Base-by-base conservation (phyloP, 176 grass and related monocot species). In the Musa beccarii region DNA sequence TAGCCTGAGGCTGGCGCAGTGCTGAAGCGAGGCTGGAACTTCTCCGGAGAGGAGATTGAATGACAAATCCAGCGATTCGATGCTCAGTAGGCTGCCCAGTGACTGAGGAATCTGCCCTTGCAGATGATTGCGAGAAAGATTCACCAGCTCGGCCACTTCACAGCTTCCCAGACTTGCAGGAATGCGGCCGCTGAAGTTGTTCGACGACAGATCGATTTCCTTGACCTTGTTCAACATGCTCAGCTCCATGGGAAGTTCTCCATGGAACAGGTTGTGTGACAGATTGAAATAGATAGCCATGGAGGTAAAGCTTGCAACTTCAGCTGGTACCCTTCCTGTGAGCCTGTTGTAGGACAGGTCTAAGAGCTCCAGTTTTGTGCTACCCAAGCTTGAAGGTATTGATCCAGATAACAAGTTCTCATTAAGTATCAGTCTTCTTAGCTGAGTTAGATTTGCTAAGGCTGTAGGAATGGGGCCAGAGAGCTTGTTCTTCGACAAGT, bases 401-500 rank as follows among this genome's bases (percentile, higher is more conserved):
- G 10, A 16, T 12, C 65, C 79, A 51, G 59, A 83, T 11, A 89
- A 49, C 19, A 59, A 59, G 63, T 89, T 89, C 53, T 61, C 72
- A 56, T 19, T 34, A 28, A 74, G 72, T 10, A 29, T 57, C 23
- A 74, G 72, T 10, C 9, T 15, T 17, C 72, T 28, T 12, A 74
- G 52, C 16, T 57, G 22, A 28, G 72, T 28, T 34, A 74, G 52
- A 56, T 74, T 54, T 57, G 52, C 52, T 28, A 74, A 59, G 21
- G 72, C 24, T 74, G 54, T 51, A 0, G 81, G 85, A 20, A 87
- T 54, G 1, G 19, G 17, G 8, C 71, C 79, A 61, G 51, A 80
- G 13, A 89, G 68, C 22, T 63, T 66, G 55, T 89, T 89, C 53
- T 54, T 19, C 5, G 87, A 85, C 3, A 85, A 52, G 74, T 85